Evolutionary conservation across 371 early-diverging fungal species (phyloP), one percentile per base, ranked within the genome.

Genomic region (Apophysomyces sp.): DNA sequence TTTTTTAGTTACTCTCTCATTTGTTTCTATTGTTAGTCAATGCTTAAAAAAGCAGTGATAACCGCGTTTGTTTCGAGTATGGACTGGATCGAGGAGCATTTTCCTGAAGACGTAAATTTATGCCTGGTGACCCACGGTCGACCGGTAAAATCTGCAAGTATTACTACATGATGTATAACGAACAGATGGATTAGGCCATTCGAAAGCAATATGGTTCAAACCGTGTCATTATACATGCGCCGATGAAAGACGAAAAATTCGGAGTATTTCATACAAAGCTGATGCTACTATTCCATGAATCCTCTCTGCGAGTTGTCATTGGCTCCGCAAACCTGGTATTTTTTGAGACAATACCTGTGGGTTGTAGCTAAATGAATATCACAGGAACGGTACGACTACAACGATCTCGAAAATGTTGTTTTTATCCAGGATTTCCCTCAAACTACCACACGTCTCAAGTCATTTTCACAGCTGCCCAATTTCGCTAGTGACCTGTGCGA

Each of bases 381-480:
- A 18, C 40, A 75, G 79, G 74, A 68, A 39, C 39, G 57, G 0
- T 80, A 74, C 26, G 81, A 80, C 61, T 80, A 77, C 31, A 67
- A 68, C 28, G 77, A 77, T 1, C 54, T 80, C 27, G 81, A 80
- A 31, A 80, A 80, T 62, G 81, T 77, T 11, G 72, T 80, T 1
- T 80, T 80, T 49, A 77, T 80, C 3, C 81, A 80, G 57, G 81
- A 80, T 55, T 80, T 80, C 18, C 77, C 77, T 3, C 40, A 65
- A 21, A 24, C 55, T 0, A 11, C 37, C n/a, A 31, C 40, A 11
- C 55, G 57, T 0, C n/a, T 41, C 16, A n/a, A 55, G 21, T 52
- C 69, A 3, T 40, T 24, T 15, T 21, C 51, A 7, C 18, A 58
- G 0, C 28, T 80, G 5, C 74, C 78, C 9, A 39, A 32, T 0